Conservation (phyloP, 2,329 filamentous ascomycete species). For the Paracorniculantispora psalliotae region DNA sequence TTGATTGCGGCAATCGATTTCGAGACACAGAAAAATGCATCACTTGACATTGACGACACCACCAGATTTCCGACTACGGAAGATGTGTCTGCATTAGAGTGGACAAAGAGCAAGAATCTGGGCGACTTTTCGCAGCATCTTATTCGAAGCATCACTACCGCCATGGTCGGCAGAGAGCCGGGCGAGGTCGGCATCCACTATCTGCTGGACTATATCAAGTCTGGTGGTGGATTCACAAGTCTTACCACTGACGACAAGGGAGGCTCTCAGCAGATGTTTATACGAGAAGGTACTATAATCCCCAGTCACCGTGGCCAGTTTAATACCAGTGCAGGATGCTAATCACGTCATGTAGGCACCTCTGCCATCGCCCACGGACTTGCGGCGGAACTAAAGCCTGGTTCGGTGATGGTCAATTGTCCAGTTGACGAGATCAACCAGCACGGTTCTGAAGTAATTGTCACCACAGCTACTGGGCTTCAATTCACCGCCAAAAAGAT, state of each 20-base stretch:
- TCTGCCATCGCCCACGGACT: not conserved
- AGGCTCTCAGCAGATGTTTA: conserved; percentile 13
- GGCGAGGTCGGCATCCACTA: conserved; percentile 17
- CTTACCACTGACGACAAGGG: conserved; percentile 9
- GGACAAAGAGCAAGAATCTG: not conserved
- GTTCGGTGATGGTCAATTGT: not conserved
- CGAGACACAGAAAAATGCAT: not conserved
- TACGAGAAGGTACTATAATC: not conserved
- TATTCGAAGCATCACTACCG: not conserved
- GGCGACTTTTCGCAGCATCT: not conserved
- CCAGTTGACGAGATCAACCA: conserved; percentile 16
- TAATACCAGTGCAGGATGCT: too few relatives aligned
- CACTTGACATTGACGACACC: not conserved
- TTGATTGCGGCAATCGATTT: not conserved
- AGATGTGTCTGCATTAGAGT: not conserved
- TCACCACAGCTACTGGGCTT: conserved; percentile 16
- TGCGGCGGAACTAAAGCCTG: not conserved
- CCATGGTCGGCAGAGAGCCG: conserved; percentile 14
- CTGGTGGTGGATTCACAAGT: conserved; percentile 11
- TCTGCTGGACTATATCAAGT: conserved; percentile 17
- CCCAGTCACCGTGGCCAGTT: too few relatives aligned
- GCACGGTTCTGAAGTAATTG: conserved; percentile 6
- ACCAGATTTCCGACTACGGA: not conserved
- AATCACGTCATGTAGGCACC: not conserved
- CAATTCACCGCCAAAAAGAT: conserved; percentile 20